Percentiles rank a stretch among this genome's conserved stretches.
phyloP scores from a whole-genome alignment of 208 protist species.

The Trypanosoma melophagium region DNA sequence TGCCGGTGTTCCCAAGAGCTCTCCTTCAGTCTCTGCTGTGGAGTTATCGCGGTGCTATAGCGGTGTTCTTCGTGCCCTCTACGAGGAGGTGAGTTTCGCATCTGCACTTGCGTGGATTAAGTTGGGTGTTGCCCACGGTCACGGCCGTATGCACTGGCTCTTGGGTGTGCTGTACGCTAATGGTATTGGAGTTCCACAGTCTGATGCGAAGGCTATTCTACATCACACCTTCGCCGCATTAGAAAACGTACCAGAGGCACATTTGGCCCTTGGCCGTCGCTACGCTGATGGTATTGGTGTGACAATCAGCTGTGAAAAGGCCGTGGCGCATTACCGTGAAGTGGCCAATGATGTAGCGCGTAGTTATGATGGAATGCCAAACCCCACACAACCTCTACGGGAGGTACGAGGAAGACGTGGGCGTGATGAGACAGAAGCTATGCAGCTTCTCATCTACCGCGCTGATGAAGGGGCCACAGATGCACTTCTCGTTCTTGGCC shows the following conservation, averaged over 20 bases:
- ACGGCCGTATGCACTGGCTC: constrained; percentile 75
- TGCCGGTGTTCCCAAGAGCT: background rate
- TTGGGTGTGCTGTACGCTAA: constrained; percentile 76
- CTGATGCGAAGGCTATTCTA: constrained; percentile 58
- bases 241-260: constrained; percentile 63
- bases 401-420: background rate
- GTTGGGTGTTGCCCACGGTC: constrained; percentile 52
- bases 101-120: constrained; percentile 44
- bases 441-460: constrained; percentile 51
- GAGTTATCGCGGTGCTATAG: constrained; percentile 67
- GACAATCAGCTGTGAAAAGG: constrained; percentile 46
- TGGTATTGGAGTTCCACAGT: constrained; percentile 69
- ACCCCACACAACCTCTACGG: too few relatives aligned
- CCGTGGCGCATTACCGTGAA: constrained; percentile 62
- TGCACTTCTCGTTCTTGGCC: constrained; percentile 58
- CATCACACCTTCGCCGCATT: constrained; percentile 84
- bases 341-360: constrained; percentile 73
- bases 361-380: constrained; percentile 48
- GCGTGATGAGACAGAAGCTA: constrained; percentile 18
- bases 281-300: constrained; percentile 66
- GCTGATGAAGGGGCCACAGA: constrained; percentile 46
- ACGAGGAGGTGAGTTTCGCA: constrained; percentile 57
- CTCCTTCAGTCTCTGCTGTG: constrained; percentile 22
- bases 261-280: constrained; percentile 80
- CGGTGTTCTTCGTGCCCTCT: constrained; percentile 56